These are phyloP conservation scores for Plasmodium gallinaceum DNA, from an alignment of 169 alveolate species.

Conservation along the genomic window DNA sequence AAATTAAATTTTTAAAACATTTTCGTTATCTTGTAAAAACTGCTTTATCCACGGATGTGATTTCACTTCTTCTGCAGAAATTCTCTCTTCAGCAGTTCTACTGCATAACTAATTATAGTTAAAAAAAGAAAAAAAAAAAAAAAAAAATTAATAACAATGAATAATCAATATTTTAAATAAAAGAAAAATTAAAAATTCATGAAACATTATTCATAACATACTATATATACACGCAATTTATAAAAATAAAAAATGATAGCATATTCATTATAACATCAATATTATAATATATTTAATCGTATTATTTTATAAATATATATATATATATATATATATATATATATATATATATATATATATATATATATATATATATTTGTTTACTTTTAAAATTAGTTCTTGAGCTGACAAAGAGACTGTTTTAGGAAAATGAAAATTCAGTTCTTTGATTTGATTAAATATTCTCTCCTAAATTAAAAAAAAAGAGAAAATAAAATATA, in stretches of 20 bases:
- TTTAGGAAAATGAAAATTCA: slow-evolving; percentile 68
- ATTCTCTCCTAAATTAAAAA: slow-evolving; percentile 45
- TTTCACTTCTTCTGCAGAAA: slow-evolving; percentile 68
- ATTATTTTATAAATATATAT: background rate
- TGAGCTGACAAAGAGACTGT: slow-evolving; percentile 39
- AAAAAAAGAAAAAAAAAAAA: background rate
- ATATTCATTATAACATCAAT: too few relatives aligned
- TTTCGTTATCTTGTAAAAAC: slow-evolving; percentile 1
- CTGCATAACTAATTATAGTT: slow-evolving; percentile 34
- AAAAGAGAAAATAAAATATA: background rate
- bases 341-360: background rate
- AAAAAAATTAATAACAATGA: background rate
- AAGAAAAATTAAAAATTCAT: background rate
- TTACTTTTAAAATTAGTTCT: slow-evolving; percentile 58
- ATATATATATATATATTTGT: background rate
- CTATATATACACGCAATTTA: too few relatives aligned
- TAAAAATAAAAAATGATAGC: too few relatives aligned
- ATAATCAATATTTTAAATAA: background rate
- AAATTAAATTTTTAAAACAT: background rate
- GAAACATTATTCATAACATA: too few relatives aligned
- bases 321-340: background rate
- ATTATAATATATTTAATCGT: too few relatives aligned
- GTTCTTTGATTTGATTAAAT: slow-evolving; percentile 61
- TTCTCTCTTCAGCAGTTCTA: slow-evolving; percentile 62
- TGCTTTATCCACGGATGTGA: slow-evolving; percentile 72